Percentiles rank a stretch among this genome's conserved stretches.
These are phyloP conservation scores for Cercophora scortea DNA, from an alignment of 495 filamentous ascomycete species.

Conservation along the genomic window DNA sequence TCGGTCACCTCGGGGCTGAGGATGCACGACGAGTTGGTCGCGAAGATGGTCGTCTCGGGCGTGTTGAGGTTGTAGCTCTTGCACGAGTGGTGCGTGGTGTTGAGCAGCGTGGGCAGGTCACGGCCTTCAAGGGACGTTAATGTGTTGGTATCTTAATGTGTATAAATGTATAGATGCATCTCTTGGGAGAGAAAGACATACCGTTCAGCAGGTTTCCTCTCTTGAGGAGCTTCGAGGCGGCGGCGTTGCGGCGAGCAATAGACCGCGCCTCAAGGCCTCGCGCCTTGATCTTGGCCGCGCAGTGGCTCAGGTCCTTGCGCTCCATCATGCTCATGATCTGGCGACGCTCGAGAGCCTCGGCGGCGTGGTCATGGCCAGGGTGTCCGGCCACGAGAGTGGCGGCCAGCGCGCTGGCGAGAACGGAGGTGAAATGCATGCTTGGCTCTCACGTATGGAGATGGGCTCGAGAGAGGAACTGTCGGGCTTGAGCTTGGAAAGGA, in stretches of 20 bases:
- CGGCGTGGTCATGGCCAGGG: conserved; percentile 40
- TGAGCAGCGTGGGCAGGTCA: conserved; percentile 22
- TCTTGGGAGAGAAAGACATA: background rate
- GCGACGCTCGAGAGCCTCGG: conserved; percentile 39
- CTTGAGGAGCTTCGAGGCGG: conserved; percentile 13
- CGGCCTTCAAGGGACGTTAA: conserved; percentile 15
- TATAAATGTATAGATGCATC: background rate
- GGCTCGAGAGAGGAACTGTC: no score
- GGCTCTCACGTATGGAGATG: no score
- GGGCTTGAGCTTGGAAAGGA: no score
- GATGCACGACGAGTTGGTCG: conserved; percentile 42
- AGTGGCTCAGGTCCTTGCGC: conserved; percentile 37
- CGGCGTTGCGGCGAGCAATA: conserved; percentile 34
- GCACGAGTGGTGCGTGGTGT: conserved; percentile 5
- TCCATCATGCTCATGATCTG: conserved; percentile 29
- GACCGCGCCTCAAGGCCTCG: conserved; percentile 39
- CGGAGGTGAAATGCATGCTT: conserved; percentile 10
- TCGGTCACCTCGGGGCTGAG: conserved; percentile 49
- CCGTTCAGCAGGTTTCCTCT: background rate
- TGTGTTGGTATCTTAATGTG: background rate
- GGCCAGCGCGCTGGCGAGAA: conserved; percentile 9
- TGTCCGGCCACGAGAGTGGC: conserved; percentile 25
- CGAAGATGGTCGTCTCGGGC: conserved; percentile 28
- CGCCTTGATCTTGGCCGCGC: conserved; percentile 40
- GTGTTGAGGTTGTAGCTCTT: conserved; percentile 7